Conservation (phyloP, 768 basidiomycete species). For the Xerocomellus chrysenteron region DNA sequence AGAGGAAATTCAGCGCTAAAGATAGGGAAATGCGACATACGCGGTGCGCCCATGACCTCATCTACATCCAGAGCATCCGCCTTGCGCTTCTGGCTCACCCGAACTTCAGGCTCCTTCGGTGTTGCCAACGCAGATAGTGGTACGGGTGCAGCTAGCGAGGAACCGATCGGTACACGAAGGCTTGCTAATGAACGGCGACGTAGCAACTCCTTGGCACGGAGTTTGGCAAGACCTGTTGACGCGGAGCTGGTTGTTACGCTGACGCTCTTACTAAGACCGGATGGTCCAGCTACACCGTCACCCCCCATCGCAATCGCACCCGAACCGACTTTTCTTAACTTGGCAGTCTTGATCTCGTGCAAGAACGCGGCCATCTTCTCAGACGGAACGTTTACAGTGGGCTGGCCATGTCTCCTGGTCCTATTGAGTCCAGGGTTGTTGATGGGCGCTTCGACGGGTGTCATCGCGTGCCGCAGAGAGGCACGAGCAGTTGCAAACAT, state of each 20-base stretch:
- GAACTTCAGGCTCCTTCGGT: conserved; percentile 8
- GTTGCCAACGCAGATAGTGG: conserved; percentile 5
- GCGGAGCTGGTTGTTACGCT: conserved; percentile 6
- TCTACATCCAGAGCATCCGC: conserved; percentile 21
- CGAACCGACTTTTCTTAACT: conserved; percentile 57
- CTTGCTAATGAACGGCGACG: conserved; percentile 28
- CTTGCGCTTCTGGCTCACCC: conserved; percentile 33
- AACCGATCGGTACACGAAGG: conserved; percentile 27
- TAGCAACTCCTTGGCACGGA: conserved; percentile 17
- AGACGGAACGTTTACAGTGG: conserved; percentile 69
- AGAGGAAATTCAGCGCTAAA: background rate
- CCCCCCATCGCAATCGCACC: conserved; percentile 17
- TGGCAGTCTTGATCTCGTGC: conserved; percentile 74
- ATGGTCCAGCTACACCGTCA: conserved; percentile 26
- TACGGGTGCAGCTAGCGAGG: conserved; percentile 21
- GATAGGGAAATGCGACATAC: conserved; percentile 30
- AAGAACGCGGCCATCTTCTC: conserved; percentile 86
- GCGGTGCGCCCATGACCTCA: conserved; percentile 29
- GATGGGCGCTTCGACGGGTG: conserved; percentile 67
- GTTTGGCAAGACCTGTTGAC: conserved; percentile 6
- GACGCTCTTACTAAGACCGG: conserved; percentile 32
- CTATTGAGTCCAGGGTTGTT: conserved; percentile 42
- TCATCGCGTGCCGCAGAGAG: conserved; percentile 52
- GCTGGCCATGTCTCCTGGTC: conserved; percentile 50
- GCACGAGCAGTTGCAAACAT: conserved; percentile 64